Percentiles rank a stretch among this genome's conserved stretches.
Evolutionary conservation across 164 flowering plant genomes (phyloP).

Genomic region (Amborella trichopoda): DNA sequence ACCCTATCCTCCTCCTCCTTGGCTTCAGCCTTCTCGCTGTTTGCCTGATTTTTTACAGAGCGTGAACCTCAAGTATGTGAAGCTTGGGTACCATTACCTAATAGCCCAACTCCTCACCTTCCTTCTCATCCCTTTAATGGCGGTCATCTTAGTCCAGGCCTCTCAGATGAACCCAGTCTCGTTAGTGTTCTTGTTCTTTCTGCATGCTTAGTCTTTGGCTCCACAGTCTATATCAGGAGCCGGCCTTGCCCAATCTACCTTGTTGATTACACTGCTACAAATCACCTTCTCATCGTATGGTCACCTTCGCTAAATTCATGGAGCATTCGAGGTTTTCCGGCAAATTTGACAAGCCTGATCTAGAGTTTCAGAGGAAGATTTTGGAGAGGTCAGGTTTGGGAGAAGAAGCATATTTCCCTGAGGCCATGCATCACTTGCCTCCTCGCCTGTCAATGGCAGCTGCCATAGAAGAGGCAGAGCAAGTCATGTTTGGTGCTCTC

Average conservation of each 20-base stretch:
- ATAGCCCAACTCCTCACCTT: slow-evolving; percentile 24
- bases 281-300: slow-evolving; percentile 13
- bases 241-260: slow-evolving; percentile 28
- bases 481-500: slow-evolving; percentile 67
- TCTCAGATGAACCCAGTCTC: slow-evolving; percentile 16
- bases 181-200: slow-evolving; percentile 14
- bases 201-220: slow-evolving; percentile 16
- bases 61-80: slow-evolving; percentile 53
- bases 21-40: slow-evolving; percentile 5
- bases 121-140: slow-evolving; percentile 17
- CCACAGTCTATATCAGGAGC: slow-evolving; percentile 27
- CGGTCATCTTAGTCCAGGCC: slow-evolving; percentile 8
- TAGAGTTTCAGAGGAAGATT: slow-evolving; percentile 14
- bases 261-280: slow-evolving; percentile 27
- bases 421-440: slow-evolving; percentile 10
- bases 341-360: slow-evolving; percentile 1
- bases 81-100: slow-evolving; percentile 46
- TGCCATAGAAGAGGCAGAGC: slow-evolving; percentile 10
- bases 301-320: slow-evolving; percentile 7
- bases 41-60: slow-evolving; percentile 49
- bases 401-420: slow-evolving; percentile 13
- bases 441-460: slow-evolving; percentile 11
- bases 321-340: slow-evolving; percentile 10
- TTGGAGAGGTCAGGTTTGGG: slow-evolving; percentile 16
- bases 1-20: neutral